Conservation (phyloP, 2,329 filamentous ascomycete species). For the Alternaria sp. region DNA sequence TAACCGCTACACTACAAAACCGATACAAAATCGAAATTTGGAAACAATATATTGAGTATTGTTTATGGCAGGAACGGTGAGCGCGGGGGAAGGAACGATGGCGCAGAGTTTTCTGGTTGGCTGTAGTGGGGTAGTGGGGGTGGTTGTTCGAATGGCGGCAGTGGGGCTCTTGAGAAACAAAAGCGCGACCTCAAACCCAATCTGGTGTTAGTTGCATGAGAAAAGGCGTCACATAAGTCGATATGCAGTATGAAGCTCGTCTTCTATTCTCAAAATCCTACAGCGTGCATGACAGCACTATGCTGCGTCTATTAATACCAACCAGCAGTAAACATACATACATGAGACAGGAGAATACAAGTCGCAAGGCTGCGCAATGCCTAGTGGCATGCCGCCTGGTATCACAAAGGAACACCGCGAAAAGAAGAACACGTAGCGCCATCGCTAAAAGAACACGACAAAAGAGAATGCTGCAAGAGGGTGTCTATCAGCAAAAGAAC, state of each 20-base stretch:
- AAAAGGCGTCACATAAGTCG: neutral
- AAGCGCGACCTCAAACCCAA: neutral
- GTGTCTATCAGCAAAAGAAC: constrained; percentile 53
- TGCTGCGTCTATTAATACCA: constrained; percentile 8
- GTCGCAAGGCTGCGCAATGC: constrained; percentile 39
- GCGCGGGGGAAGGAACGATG: neutral
- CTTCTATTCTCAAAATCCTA: neutral
- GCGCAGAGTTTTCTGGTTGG: neutral
- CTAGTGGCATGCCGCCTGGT: constrained; percentile 43
- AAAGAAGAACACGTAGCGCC: constrained; percentile 19
- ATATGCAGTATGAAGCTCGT: neutral
- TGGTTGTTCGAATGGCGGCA: neutral
- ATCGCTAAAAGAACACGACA: constrained; percentile 22
- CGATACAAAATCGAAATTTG: neutral
- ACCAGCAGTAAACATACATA: constrained; percentile 15
- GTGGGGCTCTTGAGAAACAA: neutral
- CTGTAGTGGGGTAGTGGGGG: neutral
- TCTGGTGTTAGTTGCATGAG: too few relatives aligned
- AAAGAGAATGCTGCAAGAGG: neutral
- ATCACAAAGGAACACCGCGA: constrained; percentile 33
- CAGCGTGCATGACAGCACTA: neutral
- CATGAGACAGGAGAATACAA: constrained; percentile 13
- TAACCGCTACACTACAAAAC: constrained; percentile 37
- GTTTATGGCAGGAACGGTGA: neutral
- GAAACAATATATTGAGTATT: neutral